Evolutionary conservation across 1,139 yeast genomes (phyloP).

Genomic region (Scheffersomyces illinoinensis): DNA sequence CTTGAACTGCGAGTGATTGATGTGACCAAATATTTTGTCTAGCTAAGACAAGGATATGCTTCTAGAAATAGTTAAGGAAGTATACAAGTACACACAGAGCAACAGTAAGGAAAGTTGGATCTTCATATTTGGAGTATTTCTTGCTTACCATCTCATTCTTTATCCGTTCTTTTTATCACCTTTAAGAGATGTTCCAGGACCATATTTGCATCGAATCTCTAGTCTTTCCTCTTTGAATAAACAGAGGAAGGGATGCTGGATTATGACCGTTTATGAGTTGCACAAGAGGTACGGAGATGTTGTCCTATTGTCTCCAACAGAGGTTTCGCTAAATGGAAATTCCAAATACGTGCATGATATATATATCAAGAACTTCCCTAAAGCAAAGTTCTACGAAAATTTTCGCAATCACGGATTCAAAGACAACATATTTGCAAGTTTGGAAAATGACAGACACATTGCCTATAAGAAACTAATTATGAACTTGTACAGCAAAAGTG

Average conservation of each 20-base stretch:
- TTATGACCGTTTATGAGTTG: slow-evolving; percentile 47
- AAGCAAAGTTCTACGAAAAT: slow-evolving; percentile 60
- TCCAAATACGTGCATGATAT: slow-evolving; percentile 53
- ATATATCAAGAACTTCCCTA: slow-evolving; percentile 60
- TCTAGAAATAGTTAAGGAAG: not conserved
- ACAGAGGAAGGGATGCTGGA: slow-evolving; percentile 57
- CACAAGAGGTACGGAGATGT: slow-evolving; percentile 61
- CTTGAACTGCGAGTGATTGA: not conserved
- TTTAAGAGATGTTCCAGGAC: slow-evolving; percentile 60
- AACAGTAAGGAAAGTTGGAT: not conserved
- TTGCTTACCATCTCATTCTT: slow-evolving; percentile 32
- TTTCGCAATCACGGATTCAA: slow-evolving; percentile 57
- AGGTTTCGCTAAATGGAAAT: slow-evolving; percentile 58
- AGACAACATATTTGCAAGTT: slow-evolving; percentile 58
- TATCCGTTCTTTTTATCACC: slow-evolving; percentile 54
- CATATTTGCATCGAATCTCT: slow-evolving; percentile 51
- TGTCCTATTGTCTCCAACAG: slow-evolving; percentile 62
- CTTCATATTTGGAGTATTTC: not conserved
- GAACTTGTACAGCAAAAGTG: slow-evolving; percentile 51
- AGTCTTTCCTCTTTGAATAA: slow-evolving; percentile 49
- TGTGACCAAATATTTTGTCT: too few relatives aligned
- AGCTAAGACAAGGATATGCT: not conserved
- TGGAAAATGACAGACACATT: slow-evolving; percentile 51
- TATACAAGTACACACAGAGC: not conserved
- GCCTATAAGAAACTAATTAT: slow-evolving; percentile 49